Conservation (phyloP, 164 flowering plant genomes). For the Magnolia kwangsiensis region DNA sequence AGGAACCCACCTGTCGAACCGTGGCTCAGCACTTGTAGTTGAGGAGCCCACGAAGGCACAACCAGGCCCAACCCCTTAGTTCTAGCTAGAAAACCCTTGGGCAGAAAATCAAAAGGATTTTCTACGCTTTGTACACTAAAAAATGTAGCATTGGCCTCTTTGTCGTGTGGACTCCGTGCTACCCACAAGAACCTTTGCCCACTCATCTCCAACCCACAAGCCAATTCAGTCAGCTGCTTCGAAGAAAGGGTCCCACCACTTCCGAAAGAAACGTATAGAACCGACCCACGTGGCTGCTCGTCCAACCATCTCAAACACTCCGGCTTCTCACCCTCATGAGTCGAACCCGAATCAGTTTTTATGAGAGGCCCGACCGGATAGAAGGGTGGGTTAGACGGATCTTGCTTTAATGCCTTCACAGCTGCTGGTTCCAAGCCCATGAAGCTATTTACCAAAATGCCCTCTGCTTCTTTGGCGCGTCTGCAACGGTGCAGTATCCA, state of each 20-base stretch:
- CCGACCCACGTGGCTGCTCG: conserved; percentile 29
- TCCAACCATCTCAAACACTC: conserved; percentile 35
- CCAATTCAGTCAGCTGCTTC: conserved; percentile 29
- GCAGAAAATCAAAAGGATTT: conserved; percentile 14
- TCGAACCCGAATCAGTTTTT: conserved; percentile 9
- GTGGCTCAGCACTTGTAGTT: conserved; percentile 27
- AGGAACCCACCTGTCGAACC: conserved; percentile 34
- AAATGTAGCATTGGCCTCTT: conserved; percentile 17
- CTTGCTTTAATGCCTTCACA: conserved; percentile 16
- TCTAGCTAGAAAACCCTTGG: conserved; percentile 27
- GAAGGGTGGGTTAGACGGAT: conserved; percentile 14
- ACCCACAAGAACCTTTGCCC: conserved; percentile 37
- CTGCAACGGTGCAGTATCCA: conserved; percentile 17
- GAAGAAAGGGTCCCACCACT: conserved; percentile 36
- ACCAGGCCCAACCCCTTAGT: conserved; percentile 28
- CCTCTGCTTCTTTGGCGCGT: conserved; percentile 16
- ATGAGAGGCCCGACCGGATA: conserved; percentile 37
- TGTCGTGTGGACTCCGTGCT: conserved; percentile 22
- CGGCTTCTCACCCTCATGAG: neutral
- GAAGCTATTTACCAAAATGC: conserved; percentile 30
- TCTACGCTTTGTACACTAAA: conserved; percentile 13
- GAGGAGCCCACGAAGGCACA: conserved; percentile 40
- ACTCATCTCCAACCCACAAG: conserved; percentile 34
- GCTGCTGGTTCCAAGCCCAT: conserved; percentile 21
- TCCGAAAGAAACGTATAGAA: conserved; percentile 33